A percentile compares a stretch with the other conserved stretches of the same genome.
Conservation (phyloP, 2,329 filamentous ascomycete species). For the Aspergillus sp. region DNA sequence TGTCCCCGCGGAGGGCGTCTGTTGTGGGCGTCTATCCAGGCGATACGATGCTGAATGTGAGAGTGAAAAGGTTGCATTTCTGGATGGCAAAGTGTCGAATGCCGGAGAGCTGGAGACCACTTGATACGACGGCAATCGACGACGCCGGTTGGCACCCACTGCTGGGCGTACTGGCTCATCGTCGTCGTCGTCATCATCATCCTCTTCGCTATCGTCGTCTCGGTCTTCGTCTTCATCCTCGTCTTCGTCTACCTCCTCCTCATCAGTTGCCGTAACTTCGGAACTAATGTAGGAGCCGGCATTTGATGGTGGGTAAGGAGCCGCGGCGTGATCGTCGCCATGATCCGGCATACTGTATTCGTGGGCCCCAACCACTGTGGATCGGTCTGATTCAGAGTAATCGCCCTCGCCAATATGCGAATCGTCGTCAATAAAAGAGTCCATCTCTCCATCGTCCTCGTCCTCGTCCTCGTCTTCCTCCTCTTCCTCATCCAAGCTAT, state of each 20-base stretch:
- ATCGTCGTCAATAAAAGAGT: constrained; percentile 36
- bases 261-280: constrained; percentile 3
- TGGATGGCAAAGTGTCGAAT: neutral
- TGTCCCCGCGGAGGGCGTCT: constrained; percentile 12
- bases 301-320: constrained; percentile 16
- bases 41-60: neutral
- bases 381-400: constrained; percentile 29
- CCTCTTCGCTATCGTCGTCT: constrained; percentile 12
- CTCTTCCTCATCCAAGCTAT: constrained; percentile 16
- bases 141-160: constrained; percentile 13
- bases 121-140: constrained; percentile 9
- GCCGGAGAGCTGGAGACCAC: constrained; percentile 10
- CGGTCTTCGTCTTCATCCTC: constrained; percentile 14
- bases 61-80: neutral
- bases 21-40: neutral
- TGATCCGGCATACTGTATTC: constrained; percentile 12
- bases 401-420: constrained; percentile 12
- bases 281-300: constrained; percentile 1
- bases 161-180: constrained; percentile 21
- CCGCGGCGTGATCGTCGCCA: constrained; percentile 15
- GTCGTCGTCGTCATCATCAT: constrained; percentile 15
- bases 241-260: neutral
- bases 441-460: constrained; percentile 30
- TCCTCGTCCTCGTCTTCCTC: constrained; percentile 20
- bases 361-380: constrained; percentile 29